Base-by-base conservation (phyloP, 805 yeast species). In the Blastobotrys peoriensis region DNA sequence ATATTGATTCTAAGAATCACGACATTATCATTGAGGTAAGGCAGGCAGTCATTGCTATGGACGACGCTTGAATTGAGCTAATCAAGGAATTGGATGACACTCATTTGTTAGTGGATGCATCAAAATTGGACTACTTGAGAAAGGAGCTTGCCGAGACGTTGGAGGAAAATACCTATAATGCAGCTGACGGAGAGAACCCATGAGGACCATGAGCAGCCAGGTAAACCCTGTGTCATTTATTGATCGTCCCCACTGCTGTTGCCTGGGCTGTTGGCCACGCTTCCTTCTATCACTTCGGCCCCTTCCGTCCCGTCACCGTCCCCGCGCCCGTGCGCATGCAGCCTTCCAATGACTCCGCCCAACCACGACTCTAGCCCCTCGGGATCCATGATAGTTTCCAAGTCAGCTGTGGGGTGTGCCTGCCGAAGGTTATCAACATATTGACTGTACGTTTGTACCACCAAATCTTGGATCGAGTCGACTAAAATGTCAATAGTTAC, bases 81-180 rank as follows among this genome's bases (percentile, higher is more conserved):
- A 18, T n/a, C 1, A 8, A 83, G 63, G 98, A 93, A 55, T 71
- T 91, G 35, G 98, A 93, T 60, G 97, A 89, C 38, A 86, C 93
- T 1, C 98, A 93, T 63, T 64, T 91, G 16, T 69, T 93, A 49
- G 83, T 91, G 22, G 91, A 86, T 53, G 83, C 82, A 25, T 75
- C 77, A 33, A 84, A 81, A 64, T 85, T 91, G 2, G 81, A 78
- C 19, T 79, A 70, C 57, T 81, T 91, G 40, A 91, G 88, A 54
- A 69, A 65, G 42, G 95, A 91, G 61, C 72, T 91, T 52, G 86
- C 85, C 59, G 66, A 78, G 49, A 65, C 87, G 49, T 68, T 91
- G 19, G 79, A 95, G 1, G 80, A 85, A 62, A 93, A 91, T 60
- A 80, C 91, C 1, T 91, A 84, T 64, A 82, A 86, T 56, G 93